Evolutionary conservation across 495 filamentous ascomycete genomes (phyloP).

Genomic region (Cetradonia linearis): DNA sequence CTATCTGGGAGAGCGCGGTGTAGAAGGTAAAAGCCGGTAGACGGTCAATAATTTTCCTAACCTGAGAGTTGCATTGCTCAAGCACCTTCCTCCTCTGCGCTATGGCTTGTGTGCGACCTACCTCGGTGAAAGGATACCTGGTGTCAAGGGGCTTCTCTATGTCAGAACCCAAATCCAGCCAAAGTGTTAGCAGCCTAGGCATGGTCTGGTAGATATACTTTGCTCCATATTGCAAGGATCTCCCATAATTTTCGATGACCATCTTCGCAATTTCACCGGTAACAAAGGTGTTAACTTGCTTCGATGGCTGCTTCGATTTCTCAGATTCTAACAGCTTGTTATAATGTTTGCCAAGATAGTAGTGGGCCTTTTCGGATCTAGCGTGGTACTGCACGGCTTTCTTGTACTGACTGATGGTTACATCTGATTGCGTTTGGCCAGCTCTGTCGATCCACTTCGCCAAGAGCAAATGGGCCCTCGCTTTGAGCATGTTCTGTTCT

Average conservation of each 20-base stretch:
- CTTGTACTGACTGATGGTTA: slow-evolving; percentile 68
- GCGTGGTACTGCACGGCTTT: slow-evolving; percentile 48
- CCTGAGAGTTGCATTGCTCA: slow-evolving; percentile 55
- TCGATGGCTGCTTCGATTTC: slow-evolving; percentile 59
- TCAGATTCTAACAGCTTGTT: slow-evolving; percentile 91
- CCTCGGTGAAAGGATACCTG: slow-evolving; percentile 52
- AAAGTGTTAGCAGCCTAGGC: slow-evolving; percentile 80
- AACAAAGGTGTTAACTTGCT: slow-evolving; percentile 46
- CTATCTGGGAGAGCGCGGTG: slow-evolving; percentile 82
- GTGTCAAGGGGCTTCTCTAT: slow-evolving; percentile 57
- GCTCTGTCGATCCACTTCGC: slow-evolving; percentile 96
- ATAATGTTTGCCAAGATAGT: slow-evolving; percentile 94
- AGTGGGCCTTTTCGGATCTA: slow-evolving; percentile 93
- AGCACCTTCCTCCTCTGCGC: slow-evolving; percentile 55
- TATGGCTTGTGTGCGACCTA: slow-evolving; percentile 46
- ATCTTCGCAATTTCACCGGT: slow-evolving; percentile 78
- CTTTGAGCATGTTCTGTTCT: slow-evolving; percentile 39
- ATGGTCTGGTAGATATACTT: slow-evolving; percentile 95
- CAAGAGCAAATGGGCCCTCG: slow-evolving; percentile 64
- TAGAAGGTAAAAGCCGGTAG: slow-evolving; percentile 86
- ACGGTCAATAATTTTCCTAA: slow-evolving; percentile 61
- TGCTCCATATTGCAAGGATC: slow-evolving; percentile 74
- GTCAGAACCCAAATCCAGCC: slow-evolving; percentile 79
- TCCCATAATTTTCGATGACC: slow-evolving; percentile 84
- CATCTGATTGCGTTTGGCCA: slow-evolving; percentile 74